Percentiles rank a stretch among this genome's conserved stretches.
Evolutionary conservation across 176 grass and related monocot genomes (phyloP).

Genomic region (Zea luxurians): DNA sequence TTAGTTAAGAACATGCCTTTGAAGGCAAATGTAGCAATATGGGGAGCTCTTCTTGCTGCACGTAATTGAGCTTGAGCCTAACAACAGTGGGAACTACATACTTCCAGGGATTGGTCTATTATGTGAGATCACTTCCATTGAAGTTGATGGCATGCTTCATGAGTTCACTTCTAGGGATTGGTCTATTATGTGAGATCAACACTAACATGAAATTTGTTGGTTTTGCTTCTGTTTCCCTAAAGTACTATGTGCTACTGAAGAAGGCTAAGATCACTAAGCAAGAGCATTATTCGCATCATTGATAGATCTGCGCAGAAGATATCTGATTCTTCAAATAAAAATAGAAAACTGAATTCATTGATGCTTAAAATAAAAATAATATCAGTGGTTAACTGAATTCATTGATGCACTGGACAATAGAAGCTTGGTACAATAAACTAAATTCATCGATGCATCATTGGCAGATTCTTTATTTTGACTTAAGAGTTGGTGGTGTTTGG

Average conservation of each 20-base stretch:
- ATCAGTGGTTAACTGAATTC: too few relatives aligned
- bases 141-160: slow-evolving; percentile 67
- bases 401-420: too few relatives aligned
- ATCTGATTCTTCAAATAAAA: slow-evolving; percentile 24
- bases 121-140: slow-evolving; percentile 85
- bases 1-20: slow-evolving; percentile 74
- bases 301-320: slow-evolving; percentile 36
- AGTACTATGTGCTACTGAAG: slow-evolving; percentile 40
- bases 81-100: slow-evolving; percentile 74
- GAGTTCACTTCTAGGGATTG: slow-evolving; percentile 82
- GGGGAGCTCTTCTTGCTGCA: slow-evolving; percentile 79
- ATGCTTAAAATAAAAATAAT: too few relatives aligned
- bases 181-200: slow-evolving; percentile 56
- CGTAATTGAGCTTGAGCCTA: slow-evolving; percentile 71
- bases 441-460: too few relatives aligned
- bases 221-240: slow-evolving; percentile 37
- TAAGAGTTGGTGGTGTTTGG: background rate
- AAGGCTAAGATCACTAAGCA: slow-evolving; percentile 29
- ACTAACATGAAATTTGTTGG: slow-evolving; percentile 45
- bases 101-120: too few relatives aligned
- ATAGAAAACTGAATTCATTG: slow-evolving; percentile 18
- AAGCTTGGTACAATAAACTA: too few relatives aligned
- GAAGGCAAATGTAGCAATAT: slow-evolving; percentile 74
- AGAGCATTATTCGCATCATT: background rate
- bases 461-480: slow-evolving; percentile 11